Conservation (phyloP, 2,329 filamentous ascomycete genomes). For the Colletotrichum sp. region DNA sequence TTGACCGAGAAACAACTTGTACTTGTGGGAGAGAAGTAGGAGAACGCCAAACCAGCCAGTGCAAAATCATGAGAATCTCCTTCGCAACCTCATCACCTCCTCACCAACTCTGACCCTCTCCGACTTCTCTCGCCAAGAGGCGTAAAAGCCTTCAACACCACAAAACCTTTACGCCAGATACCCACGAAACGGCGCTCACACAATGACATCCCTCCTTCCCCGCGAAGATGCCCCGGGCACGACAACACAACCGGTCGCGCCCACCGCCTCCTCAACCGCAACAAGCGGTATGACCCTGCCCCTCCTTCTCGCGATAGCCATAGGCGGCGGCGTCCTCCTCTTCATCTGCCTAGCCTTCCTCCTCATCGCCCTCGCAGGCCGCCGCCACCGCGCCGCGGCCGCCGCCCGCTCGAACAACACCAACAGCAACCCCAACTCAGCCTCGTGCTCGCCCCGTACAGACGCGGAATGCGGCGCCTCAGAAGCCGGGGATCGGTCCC, state of each 20-base stretch:
- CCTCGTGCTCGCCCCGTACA: background rate
- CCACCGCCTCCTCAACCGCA: background rate
- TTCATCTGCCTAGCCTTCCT: slow-evolving; percentile 48
- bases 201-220: background rate
- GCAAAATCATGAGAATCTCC: background rate
- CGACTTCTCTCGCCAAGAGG: background rate
- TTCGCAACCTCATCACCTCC: background rate
- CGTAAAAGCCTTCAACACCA: background rate
- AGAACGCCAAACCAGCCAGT: background rate
- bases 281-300: slow-evolving; percentile 29
- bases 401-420: background rate
- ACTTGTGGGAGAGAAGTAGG: background rate
- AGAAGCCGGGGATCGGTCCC: background rate
- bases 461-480: background rate
- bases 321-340: slow-evolving; percentile 52
- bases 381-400: slow-evolving; percentile 25
- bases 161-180: accelerated
- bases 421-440: background rate
- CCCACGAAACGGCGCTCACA: background rate
- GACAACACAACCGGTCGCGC: background rate
- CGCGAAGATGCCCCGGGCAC: background rate
- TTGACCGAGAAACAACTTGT: background rate
- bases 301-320: slow-evolving; percentile 49
- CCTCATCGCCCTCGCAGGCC: slow-evolving; percentile 42
- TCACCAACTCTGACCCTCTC: too few relatives aligned